These are phyloP conservation scores for Juncus inflexus DNA, from an alignment of 176 grass and related monocot species.

Conservation along the genomic window DNA sequence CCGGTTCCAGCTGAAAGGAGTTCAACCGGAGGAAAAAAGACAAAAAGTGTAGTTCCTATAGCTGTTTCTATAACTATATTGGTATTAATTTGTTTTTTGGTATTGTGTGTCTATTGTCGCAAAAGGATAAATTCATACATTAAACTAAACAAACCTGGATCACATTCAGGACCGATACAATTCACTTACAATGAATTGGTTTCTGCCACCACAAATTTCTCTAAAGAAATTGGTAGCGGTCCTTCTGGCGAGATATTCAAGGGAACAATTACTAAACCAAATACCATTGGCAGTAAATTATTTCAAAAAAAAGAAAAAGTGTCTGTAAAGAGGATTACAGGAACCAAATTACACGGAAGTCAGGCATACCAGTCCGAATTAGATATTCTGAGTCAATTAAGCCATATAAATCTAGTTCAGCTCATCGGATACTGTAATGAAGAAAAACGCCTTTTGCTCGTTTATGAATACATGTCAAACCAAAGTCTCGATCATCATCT, in stretches of 20 bases:
- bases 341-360: conserved; percentile 7
- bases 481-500: conserved; percentile 28
- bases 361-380: conserved; percentile 19
- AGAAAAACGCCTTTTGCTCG: conserved; percentile 3
- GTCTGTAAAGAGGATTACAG: conserved; percentile 18
- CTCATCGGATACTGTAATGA: conserved; percentile 22
- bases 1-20: too few relatives aligned
- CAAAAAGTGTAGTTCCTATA: too few relatives aligned
- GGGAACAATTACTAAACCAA: conserved; percentile 5
- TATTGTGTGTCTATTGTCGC: too few relatives aligned
- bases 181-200: conserved; percentile 20
- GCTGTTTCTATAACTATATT: too few relatives aligned
- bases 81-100: too few relatives aligned
- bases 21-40: too few relatives aligned
- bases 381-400: conserved; percentile 21
- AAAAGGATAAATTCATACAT: too few relatives aligned
- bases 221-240: conserved; percentile 10
- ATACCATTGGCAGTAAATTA: not conserved
- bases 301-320: not conserved
- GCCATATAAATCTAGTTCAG: conserved; percentile 11
- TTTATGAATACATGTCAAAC: conserved; percentile 28
- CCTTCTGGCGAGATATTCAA: conserved; percentile 16
- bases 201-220: not conserved
- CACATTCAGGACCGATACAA: not conserved
- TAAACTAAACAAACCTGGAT: too few relatives aligned